Evolutionary conservation across 2,329 filamentous ascomycete species (phyloP), one percentile per base, ranked within the genome.

Genomic region (Exophiala calicioides): DNA sequence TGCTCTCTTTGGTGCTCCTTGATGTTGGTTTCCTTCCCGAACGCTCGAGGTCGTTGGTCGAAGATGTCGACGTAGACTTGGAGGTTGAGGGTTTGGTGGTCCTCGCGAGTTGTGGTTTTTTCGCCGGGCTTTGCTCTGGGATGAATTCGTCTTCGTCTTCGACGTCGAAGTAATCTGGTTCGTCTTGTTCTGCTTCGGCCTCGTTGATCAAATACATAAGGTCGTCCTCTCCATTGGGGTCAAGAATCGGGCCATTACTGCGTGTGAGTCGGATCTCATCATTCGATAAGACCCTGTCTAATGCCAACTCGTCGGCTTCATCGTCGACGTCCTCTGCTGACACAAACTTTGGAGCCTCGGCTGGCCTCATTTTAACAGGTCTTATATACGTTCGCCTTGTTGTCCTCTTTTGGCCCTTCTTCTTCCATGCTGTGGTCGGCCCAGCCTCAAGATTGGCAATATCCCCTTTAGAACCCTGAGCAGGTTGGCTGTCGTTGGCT

Each of bases 401-500:
- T 4, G 70, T 73, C 35, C 73, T 63, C 53, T 76, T 76, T 52
- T 74, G 73, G 2, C 71, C 72, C 55, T 69, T 74, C 60, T 75
- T 75, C 58, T 72, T 74, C 59, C 64, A 73, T 10, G 44, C 33
- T 36, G 37, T 58, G 27, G 32, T 20, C 5, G 39, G 37, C 15
- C 47, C 23, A 47, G 44, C n/a, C 47, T 56, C 9, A 52, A 42
- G 5, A 27, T 21, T 15, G 18, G 57, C 30, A 10, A 56, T 40
- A 23, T 35, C 35, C 24, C 50, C 42, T 18, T 36, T 33, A 5
- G 50, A 27, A 13, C 43, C 54, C 40, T 20, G 44, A 9, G 18
- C 39, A 0, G 47, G 41, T 39, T 73, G 69, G 30, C 65, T 70
- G 50, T 73, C 67, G 10, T 61, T 56, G 4, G 69, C 62, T 12